Evolutionary conservation across 495 filamentous ascomycete species (phyloP), one percentile per base, ranked within the genome.

Genomic region (Talaromyces proteolyticus): DNA sequence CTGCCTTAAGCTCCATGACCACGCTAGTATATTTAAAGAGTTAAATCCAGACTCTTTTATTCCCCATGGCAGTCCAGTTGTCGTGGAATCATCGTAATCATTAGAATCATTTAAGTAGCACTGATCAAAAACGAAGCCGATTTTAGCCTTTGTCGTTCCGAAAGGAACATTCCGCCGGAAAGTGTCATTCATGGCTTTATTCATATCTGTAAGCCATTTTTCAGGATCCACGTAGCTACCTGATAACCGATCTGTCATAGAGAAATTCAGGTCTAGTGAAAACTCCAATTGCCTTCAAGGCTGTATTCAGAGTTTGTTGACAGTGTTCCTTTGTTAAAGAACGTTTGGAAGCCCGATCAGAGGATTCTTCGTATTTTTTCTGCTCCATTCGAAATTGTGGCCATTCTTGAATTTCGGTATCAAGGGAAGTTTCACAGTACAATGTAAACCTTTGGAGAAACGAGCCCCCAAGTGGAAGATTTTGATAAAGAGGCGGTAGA

Each of bases 161-260:
- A 29, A 29, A 12, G 26, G 26, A 29, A 29, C 12, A 12, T 5
- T 45, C 23, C n/a, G n/a, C n/a, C n/a, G n/a, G n/a, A n/a, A n/a
- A n/a, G n/a, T n/a, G n/a, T n/a, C n/a, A n/a, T 53, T 50, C 29
- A 29, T 23, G 18, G 51, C 26, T 29, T 12, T 5, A 5, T 29
- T 5, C 26, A 29, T 5, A 6, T 29, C 26, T 12, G 12, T 29
- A 29, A 12, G 5, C 26, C 26, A 29, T 5, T 12, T 12, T 12
- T 29, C 26, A 29, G 26, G 26, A 29, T 29, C 26, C 5, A 12
- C 12, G 6, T 6, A 6, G 12, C 26, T 12, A 12, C 12, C 26
- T 29, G 26, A 12, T 29, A 12, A 6, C 5, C 5, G 5, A 29
- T 6, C 12, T 29, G 6, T 29, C 26, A 12, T 29, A 29, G 26